phyloP scores from a whole-genome alignment of 805 yeast genomes.

The Sugiyamaella marilandica region DNA sequence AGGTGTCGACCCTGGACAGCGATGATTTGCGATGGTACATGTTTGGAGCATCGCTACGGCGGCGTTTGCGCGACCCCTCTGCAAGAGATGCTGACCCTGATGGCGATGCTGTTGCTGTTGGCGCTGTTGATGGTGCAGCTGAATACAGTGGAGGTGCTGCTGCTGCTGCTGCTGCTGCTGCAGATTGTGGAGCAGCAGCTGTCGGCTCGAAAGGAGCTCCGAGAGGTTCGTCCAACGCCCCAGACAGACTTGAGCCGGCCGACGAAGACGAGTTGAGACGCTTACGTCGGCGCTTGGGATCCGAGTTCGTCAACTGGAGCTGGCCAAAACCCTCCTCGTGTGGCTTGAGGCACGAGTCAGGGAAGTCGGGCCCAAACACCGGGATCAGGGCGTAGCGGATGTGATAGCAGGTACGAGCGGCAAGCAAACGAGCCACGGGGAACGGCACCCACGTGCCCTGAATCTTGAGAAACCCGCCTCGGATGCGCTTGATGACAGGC shows the following conservation, averaged over 20 bases:
- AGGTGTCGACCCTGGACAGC: neutral
- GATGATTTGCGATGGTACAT: neutral
- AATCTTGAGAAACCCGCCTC: slow-evolving; percentile 88
- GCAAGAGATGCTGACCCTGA: neutral
- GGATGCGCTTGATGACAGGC: slow-evolving; percentile 59
- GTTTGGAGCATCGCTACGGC: neutral
- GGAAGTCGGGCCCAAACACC: slow-evolving; percentile 68
- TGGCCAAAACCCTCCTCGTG: slow-evolving; percentile 61
- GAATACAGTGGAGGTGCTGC: neutral
- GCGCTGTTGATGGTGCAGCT: too few species aligned
- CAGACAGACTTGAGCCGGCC: neutral
- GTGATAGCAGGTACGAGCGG: slow-evolving; percentile 69
- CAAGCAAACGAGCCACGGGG: slow-evolving; percentile 59
- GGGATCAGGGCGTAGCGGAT: slow-evolving; percentile 75
- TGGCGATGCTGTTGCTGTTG: neutral
- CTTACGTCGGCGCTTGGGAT: slow-evolving; percentile 19
- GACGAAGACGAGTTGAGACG: slow-evolving; percentile 12
- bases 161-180: neutral
- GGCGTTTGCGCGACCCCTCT: neutral
- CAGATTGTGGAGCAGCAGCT: neutral
- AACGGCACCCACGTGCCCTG: slow-evolving; percentile 93
- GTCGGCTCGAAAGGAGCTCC: neutral
- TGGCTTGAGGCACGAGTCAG: slow-evolving; percentile 55
- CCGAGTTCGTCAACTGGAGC: slow-evolving; percentile 35
- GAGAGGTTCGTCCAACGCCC: neutral